Base-by-base conservation (phyloP, 2,329 filamentous ascomycete species). In the Hypoxylon sp. region DNA sequence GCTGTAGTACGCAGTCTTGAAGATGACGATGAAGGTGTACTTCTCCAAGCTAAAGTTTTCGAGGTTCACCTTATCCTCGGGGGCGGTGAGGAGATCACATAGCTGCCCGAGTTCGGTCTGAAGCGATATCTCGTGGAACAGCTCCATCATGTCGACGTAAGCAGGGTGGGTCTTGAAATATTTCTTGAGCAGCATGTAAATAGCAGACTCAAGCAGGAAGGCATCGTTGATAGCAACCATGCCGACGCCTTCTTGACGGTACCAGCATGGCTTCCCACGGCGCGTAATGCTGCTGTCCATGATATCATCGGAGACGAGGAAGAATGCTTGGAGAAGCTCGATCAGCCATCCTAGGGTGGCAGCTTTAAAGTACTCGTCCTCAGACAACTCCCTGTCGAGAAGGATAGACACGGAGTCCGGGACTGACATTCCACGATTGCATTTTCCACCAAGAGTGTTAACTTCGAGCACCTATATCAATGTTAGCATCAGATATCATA, bases 1-100 rank as follows among this genome's bases (percentile, higher is more conserved):
- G 78, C 92, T 97, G 87, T 99, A 99, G 86, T 97, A 99, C 56
- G 96, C 94, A 23, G 96, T 99, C 90, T 99, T 99, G 90, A 97
- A 98, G 82, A 97, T 93, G 83, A 99, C 96, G 78, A 99, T 99
- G 87, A 98, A 99, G 76, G 86, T 90, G 86, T 97, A 97, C 87
- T 97, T 99, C 69, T 94, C 88, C 81, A 98, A 86, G 80, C 90
- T 94, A 87, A 99, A 99, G 85, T 97, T 97, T 86, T 93, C 86
- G 71, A 99, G 90, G 82, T 98, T 90, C 77, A 98, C 92, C 69
- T 90, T 86, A 80, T 98, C 94, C 83, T 99, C 96, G 45, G 96
- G 96, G 38, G 96, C 96, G 50, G 96, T 99, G 79, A 98, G 89
- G 71, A 99, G 86, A 80, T 99, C 96, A 81, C 94, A 97, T 61